phyloP scores from a whole-genome alignment of 75 land plant species.

The Ceratopteris richardii region DNA sequence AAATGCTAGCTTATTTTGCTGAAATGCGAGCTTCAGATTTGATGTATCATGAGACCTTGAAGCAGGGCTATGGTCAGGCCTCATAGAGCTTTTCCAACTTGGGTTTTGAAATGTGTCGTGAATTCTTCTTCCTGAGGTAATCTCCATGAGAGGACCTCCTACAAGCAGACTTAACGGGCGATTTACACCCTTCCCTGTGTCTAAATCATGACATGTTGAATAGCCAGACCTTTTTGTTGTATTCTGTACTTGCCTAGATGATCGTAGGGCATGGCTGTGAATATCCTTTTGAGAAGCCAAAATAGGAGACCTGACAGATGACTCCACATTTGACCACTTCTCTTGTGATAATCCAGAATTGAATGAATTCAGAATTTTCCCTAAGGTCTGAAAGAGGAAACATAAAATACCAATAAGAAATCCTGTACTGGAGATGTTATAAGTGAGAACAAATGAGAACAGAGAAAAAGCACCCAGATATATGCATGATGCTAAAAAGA shows the following conservation, averaged over 20 bases:
- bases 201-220: neutral
- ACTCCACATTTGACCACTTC: neutral
- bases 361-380: neutral
- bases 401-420: too few relatives aligned
- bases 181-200: neutral
- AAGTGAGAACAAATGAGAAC: too few relatives aligned
- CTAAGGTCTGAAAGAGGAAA: conserved; percentile 3
- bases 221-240: neutral
- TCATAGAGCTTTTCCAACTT: neutral
- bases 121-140: neutral
- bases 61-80: neutral
- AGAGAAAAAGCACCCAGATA: too few relatives aligned
- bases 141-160: conserved; percentile 1
- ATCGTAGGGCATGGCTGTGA: neutral
- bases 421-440: too few relatives aligned
- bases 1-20: neutral
- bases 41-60: neutral
- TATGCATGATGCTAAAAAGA: too few relatives aligned
- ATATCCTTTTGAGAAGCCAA: neutral
- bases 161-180: conserved; percentile 6
- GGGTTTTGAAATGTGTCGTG: neutral
- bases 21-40: neutral
- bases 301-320: neutral
- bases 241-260: neutral
- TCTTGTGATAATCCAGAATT: conserved; percentile 3